phyloP scores from a whole-genome alignment of 2,329 filamentous ascomycete genomes.

The Arthrobotrys megalospora region DNA sequence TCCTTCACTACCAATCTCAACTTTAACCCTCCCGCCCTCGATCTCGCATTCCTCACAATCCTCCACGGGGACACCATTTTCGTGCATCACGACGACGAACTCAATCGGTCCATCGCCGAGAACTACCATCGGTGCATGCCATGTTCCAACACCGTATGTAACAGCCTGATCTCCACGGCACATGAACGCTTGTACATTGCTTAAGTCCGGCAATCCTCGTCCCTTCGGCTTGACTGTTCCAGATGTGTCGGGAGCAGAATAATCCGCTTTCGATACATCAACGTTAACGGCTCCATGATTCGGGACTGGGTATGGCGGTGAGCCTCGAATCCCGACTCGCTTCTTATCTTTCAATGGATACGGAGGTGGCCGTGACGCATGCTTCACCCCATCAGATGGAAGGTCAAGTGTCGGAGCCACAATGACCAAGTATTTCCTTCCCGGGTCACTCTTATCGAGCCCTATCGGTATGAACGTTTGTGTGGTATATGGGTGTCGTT shows the following conservation, averaged over 20 bases:
- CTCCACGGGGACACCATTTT: conserved; percentile 84
- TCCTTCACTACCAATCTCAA: conserved; percentile 61
- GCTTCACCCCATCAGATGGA: conserved; percentile 8
- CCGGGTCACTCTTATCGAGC: conserved; percentile 67
- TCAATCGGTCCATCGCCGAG: conserved; percentile 80
- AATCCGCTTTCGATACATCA: neutral
- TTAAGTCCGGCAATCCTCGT: conserved; percentile 80
- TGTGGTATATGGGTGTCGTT: conserved; percentile 92
- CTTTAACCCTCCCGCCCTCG: conserved; percentile 66
- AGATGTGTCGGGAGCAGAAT: conserved; percentile 8
- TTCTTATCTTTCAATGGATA: conserved; percentile 33
- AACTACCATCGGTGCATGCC: conserved; percentile 97
- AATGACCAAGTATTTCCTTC: conserved; percentile 81
- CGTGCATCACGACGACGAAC: conserved; percentile 91
- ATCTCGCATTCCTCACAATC: conserved; percentile 85
- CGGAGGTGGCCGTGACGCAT: conserved; percentile 22
- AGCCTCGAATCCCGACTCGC: conserved; percentile 20
- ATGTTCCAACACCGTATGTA: conserved; percentile 91
- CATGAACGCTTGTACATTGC: conserved; percentile 80
- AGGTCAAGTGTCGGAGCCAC: conserved; percentile 81
- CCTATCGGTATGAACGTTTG: conserved; percentile 91
- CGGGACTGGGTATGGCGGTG: conserved; percentile 41
- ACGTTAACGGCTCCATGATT: neutral
- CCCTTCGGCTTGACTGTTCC: conserved; percentile 63
- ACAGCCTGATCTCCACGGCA: conserved; percentile 85